Evolutionary conservation across 2,329 filamentous ascomycete species (phyloP).

Genomic region (Cordyceps militaris): DNA sequence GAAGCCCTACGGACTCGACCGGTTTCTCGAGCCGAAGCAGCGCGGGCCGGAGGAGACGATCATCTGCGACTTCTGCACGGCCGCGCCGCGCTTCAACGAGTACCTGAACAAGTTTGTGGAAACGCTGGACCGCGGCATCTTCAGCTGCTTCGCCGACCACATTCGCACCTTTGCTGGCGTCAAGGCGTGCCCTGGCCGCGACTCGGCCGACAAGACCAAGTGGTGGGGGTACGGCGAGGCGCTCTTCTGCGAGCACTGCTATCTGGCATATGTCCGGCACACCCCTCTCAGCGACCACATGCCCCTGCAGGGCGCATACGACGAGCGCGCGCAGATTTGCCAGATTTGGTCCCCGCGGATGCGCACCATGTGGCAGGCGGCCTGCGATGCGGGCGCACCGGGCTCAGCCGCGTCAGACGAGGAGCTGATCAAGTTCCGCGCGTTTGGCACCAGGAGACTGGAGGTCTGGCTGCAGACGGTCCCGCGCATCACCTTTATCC

Average conservation of each 20-base stretch:
- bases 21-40: constrained; percentile 23
- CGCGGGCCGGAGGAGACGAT: constrained; percentile 17
- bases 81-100: constrained; percentile 19
- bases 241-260: constrained; percentile 29
- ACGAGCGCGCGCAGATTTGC: constrained; percentile 25
- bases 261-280: constrained; percentile 23
- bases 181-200: constrained; percentile 23
- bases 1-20: constrained; percentile 18
- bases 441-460: constrained; percentile 21
- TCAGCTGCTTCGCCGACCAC: constrained; percentile 23
- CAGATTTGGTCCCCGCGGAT: constrained; percentile 33
- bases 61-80: constrained; percentile 25
- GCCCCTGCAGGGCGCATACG: constrained; percentile 20
- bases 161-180: constrained; percentile 24
- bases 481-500: constrained; percentile 24
- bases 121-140: constrained; percentile 26
- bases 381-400: constrained; percentile 21
- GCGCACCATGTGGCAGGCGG: constrained; percentile 27
- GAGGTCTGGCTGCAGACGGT: constrained; percentile 25
- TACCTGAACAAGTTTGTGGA: constrained; percentile 24
- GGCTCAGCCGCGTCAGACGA: constrained; percentile 21
- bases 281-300: constrained; percentile 22
- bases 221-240: constrained; percentile 31
- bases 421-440: constrained; percentile 22
- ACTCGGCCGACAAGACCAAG: constrained; percentile 18